phyloP scores from a whole-genome alignment of 2,329 filamentous ascomycete species.

The Alternaria sp. region DNA sequence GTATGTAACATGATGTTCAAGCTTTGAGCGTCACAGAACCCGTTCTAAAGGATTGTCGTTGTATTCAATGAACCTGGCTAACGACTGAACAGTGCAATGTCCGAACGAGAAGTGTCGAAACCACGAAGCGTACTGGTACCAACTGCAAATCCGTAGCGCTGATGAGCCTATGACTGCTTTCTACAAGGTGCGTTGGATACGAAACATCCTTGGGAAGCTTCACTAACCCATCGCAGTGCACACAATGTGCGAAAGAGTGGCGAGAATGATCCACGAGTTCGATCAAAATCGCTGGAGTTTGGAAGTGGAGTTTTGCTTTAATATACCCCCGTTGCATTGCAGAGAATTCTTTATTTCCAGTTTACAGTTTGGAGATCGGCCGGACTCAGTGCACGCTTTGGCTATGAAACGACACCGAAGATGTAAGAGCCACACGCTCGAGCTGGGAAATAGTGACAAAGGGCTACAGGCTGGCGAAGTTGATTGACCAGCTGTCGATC shows the following conservation, averaged over 20 bases:
- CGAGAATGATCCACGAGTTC: conserved; percentile 44
- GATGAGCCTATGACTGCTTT: conserved; percentile 99
- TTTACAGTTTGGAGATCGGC: no score
- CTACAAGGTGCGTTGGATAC: conserved; percentile 70
- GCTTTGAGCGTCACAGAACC: neutral
- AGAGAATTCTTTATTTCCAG: no score
- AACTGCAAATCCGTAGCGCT: conserved; percentile 96
- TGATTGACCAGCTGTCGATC: no score
- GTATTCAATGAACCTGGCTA: neutral
- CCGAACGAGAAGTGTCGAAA: conserved; percentile 81
- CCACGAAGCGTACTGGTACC: conserved; percentile 88
- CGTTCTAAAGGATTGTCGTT: no score
- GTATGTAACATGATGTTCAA: conserved; percentile 46
- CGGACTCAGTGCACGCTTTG: no score
- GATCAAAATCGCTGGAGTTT: conserved; percentile 19
- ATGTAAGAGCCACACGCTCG: no score
- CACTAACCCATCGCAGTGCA: conserved; percentile 45
- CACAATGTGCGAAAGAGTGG: conserved; percentile 57
- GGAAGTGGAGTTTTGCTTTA: conserved; percentile 10
- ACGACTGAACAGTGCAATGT: conserved; percentile 71
- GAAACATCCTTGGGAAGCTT: neutral
- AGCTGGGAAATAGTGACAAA: no score
- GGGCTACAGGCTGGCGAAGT: no score
- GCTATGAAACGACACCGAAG: neutral
- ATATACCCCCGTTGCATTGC: conserved; percentile 18